Evolutionary conservation across 257 asterid species (phyloP).

Genomic region (Capsicum pubescens): DNA sequence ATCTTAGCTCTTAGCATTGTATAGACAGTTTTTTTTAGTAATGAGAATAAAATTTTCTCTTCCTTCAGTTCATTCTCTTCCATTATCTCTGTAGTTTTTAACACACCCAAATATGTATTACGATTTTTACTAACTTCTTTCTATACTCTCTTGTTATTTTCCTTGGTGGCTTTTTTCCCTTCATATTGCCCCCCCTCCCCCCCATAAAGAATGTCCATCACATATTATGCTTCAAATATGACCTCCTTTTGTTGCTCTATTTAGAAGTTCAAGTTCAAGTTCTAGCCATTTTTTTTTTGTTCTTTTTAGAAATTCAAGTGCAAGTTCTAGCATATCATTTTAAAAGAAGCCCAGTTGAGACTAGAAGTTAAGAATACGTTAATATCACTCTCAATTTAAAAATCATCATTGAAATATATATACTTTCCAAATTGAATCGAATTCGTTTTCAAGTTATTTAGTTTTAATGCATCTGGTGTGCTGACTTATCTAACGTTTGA

Average conservation of each 20-base stretch:
- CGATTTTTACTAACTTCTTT: background rate
- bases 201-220: background rate
- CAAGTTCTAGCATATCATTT: background rate
- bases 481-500: background rate
- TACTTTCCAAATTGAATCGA: background rate
- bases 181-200: background rate
- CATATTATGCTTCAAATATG: background rate
- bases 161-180: background rate
- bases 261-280: background rate
- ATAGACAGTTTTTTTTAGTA: too few relatives aligned
- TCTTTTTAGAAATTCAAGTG: background rate
- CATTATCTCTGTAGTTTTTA: too few relatives aligned
- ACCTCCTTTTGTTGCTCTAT: background rate
- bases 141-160: background rate
- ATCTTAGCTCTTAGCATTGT: too few relatives aligned
- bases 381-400: background rate
- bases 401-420: background rate
- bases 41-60: too few relatives aligned
- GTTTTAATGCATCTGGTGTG: background rate
- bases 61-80: too few relatives aligned
- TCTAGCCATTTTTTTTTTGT: background rate
- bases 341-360: background rate
- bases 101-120: background rate
- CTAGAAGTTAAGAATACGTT: background rate
- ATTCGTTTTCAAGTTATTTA: too few relatives aligned